A percentile compares a stretch with the other conserved stretches of the same genome.
phyloP scores from a whole-genome alignment of 176 grass and related monocot species.

The Musa troglodytarum region DNA sequence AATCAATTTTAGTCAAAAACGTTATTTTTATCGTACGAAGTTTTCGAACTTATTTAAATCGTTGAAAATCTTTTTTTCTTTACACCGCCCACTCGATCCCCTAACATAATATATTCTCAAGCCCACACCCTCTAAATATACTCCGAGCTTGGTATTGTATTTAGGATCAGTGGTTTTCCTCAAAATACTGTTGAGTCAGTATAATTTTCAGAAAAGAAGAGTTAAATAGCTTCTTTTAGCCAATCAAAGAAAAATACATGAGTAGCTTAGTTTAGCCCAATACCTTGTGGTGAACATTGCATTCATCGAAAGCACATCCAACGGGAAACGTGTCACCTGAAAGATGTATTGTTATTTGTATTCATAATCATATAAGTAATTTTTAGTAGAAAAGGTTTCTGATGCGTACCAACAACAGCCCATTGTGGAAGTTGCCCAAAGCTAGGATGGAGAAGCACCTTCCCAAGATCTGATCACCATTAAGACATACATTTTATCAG shows the following conservation, averaged over 20 bases:
- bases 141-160: constrained; percentile 59
- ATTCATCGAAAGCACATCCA: constrained; percentile 61
- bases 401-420: constrained; percentile 84
- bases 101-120: constrained; percentile 72
- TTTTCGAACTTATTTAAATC: too few species aligned
- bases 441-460: constrained; percentile 78
- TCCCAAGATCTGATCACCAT: constrained; percentile 59
- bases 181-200: constrained; percentile 42
- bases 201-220: constrained; percentile 4
- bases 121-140: constrained; percentile 68
- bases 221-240: not conserved
- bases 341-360: constrained; percentile 5
- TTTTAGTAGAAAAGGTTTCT: not conserved
- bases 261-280: not conserved
- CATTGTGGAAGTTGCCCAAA: constrained; percentile 82
- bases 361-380: not conserved
- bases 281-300: constrained; percentile 89
- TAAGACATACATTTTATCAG: not conserved
- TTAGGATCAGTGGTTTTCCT: constrained; percentile 72
- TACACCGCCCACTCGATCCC: constrained; percentile 24
- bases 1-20: too few species aligned
- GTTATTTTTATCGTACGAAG: too few species aligned
- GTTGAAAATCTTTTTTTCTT: too few species aligned
- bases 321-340: constrained; percentile 87
- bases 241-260: not conserved